Evolutionary conservation across 352 stramenopile genomes (phyloP), one percentile per base, ranked within the genome.

Genomic region (Globisporangium recalcitrans): DNA sequence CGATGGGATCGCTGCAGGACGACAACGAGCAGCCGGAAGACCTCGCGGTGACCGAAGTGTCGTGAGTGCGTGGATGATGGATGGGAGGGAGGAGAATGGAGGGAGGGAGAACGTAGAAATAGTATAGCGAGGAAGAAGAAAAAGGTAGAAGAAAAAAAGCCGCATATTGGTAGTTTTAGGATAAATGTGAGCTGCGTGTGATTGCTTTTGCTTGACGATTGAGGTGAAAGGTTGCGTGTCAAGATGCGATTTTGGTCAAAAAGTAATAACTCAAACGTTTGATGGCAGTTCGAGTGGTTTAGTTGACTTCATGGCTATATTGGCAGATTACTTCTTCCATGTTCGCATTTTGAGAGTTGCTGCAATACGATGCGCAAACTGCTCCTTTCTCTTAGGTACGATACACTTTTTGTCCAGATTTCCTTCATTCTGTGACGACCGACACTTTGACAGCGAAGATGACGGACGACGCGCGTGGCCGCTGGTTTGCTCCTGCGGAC

Each of bases 1-100:
- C 75, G 2, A 69, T 85, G 21, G 69, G 72, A 2, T 80, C 73
- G 7, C 56, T 85, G 54, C 72, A 81, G 36, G 74, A 76, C 29
- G 22, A 73, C 49, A 24, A 26, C 27, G 57, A 64, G 22, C 34
- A 42, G 54, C 49, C 24, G 32, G 34, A 60, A 31, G 49, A 38
- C 26, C 27, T 13, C 26, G 10, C 10, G 55, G 10, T 6, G 27
- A 31, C 19, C 3, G 40, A 61, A 29, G 40, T 61, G 9, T 44
- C 55, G 19, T n/a, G 40, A 29, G 36, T 46, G 32, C 11, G 9
- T 34, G 32, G 13, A 2, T 26, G 8, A 7, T 36, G 22, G 24
- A 52, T 16, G 38, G 10, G 36, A 11, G n/a, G n/a, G n/a, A 59
- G 13, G 34, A 19, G 13, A 16, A 11, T 27, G 24, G 54, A 32